Base-by-base conservation (phyloP, 2,329 filamentous ascomycete genomes). In the Domatiomyces catenatus region DNA sequence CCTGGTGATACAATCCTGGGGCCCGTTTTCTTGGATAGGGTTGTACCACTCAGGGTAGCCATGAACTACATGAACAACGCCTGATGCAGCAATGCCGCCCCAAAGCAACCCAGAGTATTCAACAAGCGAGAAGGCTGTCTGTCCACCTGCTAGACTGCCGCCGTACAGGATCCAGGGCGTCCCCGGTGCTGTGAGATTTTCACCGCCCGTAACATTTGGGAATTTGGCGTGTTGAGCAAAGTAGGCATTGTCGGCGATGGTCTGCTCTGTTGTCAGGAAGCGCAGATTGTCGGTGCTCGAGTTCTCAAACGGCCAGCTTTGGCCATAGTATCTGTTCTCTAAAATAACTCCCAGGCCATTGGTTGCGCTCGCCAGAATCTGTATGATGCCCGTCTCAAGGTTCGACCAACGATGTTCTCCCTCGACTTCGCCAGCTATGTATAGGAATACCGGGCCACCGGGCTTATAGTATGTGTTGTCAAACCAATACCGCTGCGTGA, bases 401-500 rank as follows among this genome's bases (percentile, higher is more conserved):
- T 71, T 69, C 62, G 67, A 69, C 8, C 66, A 61, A 32, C 70
- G 63, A 1, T 67, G 67, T 36, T 68, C 61, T 0, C 62, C 67
- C n/a, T 60, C 52, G 44, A 66, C 64, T 10, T 70, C 64, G 44
- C 63, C 46, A 42, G 52, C 54, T 39, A 59, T 59, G 49, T 59
- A 59, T 69, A 55, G 71, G 53, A 71, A 70, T 0, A 75, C 66
- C 1, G 73, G 75, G 0, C 74, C 74, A 17, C 75, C 75, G 10
- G 74, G 66, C 54, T 73, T 69, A 58, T 77, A 78, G 60, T 76
- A 75, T 0, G 69, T 69, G 4, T 67, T 65, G 54, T 75, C 74
- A 45, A 76, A 73, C 58, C 73, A 76, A 59, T 75, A 79, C 44
- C 73, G 69, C 59, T 77, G 75, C 49, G 68, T 66, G 59, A 77